These are phyloP conservation scores for Hyphodiscus sp. DNA, from an alignment of 2,329 filamentous ascomycete genomes.

Conservation along the genomic window DNA sequence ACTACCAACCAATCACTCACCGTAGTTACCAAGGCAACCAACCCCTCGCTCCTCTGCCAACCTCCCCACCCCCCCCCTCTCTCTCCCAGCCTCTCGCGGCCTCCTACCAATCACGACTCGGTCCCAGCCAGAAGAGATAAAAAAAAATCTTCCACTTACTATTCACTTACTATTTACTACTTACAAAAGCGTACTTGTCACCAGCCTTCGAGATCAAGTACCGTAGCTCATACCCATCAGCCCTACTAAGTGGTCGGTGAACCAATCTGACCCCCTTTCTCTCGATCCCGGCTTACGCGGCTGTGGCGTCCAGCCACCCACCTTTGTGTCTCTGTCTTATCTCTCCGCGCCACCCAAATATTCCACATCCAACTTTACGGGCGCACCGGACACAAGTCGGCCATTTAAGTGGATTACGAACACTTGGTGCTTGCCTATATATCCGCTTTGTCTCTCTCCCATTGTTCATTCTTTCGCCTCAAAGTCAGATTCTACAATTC, in stretches of 20 bases:
- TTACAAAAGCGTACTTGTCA: too few relatives aligned
- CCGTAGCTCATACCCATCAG: background rate
- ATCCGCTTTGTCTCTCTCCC: background rate
- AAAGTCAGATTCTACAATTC: background rate
- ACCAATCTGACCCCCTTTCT: background rate
- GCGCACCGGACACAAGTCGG: background rate
- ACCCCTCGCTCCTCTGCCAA: too few relatives aligned
- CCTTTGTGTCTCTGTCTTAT: too few relatives aligned
- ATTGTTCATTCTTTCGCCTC: background rate
- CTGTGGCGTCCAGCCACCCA: background rate
- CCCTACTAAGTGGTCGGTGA: too few relatives aligned
- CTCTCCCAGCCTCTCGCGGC: background rate
- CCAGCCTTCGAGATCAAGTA: too few relatives aligned
- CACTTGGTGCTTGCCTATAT: background rate
- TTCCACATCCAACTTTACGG: background rate
- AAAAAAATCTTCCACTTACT: too few relatives aligned
- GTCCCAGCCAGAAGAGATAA: background rate
- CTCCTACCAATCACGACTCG: background rate
- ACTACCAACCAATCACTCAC: too few relatives aligned
- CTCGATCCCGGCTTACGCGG: background rate
- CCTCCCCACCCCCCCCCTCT: too few relatives aligned
- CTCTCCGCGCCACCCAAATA: background rate
- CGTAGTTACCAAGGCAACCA: too few relatives aligned
- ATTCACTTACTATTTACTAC: too few relatives aligned
- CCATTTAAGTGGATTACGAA: background rate